Evolutionary conservation across 805 yeast genomes (phyloP).

Genomic region (Hanseniaspora hatyaiensis): DNA sequence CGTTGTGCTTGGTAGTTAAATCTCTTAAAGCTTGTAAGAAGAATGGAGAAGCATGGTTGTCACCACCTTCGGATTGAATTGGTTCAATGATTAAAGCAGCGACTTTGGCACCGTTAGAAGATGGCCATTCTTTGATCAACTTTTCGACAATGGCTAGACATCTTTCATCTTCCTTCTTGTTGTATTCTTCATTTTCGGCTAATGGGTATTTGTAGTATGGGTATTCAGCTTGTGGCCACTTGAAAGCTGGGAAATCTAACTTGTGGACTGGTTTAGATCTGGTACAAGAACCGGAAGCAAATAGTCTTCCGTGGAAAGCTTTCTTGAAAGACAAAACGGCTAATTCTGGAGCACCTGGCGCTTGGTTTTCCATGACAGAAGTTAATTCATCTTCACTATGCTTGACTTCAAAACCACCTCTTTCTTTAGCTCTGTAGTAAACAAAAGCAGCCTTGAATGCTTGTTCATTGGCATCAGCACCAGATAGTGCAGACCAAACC

Average conservation of each 20-base stretch:
- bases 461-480: conserved; percentile 60
- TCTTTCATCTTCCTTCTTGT: conserved; percentile 67
- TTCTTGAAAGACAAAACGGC: conserved; percentile 76
- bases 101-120: conserved; percentile 40
- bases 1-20: conserved; percentile 44
- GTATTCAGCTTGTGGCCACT: conserved; percentile 94
- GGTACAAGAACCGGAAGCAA: conserved; percentile 83
- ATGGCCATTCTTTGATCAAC: conserved; percentile 50
- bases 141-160: conserved; percentile 69
- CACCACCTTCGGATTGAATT: conserved; percentile 68
- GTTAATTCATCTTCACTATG: conserved; percentile 59
- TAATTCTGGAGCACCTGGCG: conserved; percentile 82
- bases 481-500: conserved; percentile 56
- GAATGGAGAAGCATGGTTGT: conserved; percentile 52
- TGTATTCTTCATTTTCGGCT: conserved; percentile 49
- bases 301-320: conserved; percentile 90
- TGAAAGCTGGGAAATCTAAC: conserved; percentile 81
- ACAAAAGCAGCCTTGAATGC: conserved; percentile 64
- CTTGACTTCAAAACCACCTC: conserved; percentile 42
- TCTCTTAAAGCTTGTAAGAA: conserved; percentile 56
- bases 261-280: conserved; percentile 93
- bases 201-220: conserved; percentile 80
- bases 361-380: conserved; percentile 65
- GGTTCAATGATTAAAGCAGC: conserved; percentile 90
- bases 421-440: conserved; percentile 45